Evolutionary conservation across 495 filamentous ascomycete species (phyloP).

Genomic region (Aspergillus bertholletiae): DNA sequence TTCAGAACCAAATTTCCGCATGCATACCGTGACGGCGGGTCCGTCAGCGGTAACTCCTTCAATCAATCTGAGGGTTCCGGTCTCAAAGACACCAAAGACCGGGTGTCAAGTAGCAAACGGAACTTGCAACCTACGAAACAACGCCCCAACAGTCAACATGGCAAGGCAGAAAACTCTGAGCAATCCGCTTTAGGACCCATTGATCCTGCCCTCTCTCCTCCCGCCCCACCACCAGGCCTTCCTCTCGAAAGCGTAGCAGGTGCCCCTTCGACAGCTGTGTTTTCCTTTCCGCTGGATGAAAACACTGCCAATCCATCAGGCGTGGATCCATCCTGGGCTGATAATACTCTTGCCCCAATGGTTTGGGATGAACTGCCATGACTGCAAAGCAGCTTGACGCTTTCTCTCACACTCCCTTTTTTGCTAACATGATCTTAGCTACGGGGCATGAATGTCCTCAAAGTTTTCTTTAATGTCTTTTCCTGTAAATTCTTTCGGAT

Average conservation of each 20-base stretch:
- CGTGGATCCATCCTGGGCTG: conserved; percentile 30
- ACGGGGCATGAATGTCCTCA: neutral
- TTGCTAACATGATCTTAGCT: neutral
- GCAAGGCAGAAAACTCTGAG: conserved; percentile 6
- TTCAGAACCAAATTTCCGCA: conserved; percentile 78
- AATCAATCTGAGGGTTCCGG: conserved; percentile 2
- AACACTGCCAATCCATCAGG: conserved; percentile 15
- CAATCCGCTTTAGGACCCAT: conserved; percentile 11
- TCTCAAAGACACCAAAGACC: conserved; percentile 6
- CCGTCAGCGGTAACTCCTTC: conserved; percentile 34
- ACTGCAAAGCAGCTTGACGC: neutral
- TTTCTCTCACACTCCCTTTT: neutral
- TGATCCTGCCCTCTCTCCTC: conserved; percentile 31
- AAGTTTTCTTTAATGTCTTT: neutral
- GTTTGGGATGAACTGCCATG: conserved; percentile 41
- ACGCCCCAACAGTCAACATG: conserved; percentile 3
- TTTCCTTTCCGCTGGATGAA: conserved; percentile 37
- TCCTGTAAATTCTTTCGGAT: neutral
- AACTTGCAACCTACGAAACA: conserved; percentile 8
- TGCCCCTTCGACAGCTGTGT: conserved; percentile 11
- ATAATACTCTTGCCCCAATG: conserved; percentile 44
- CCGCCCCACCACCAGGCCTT: conserved; percentile 25
- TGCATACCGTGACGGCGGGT: conserved; percentile 56
- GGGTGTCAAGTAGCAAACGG: neutral
- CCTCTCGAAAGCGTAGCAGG: conserved; percentile 18